Percentiles rank a stretch among this genome's conserved stretches.
Conservation (phyloP, 306 rosid genomes). For the Pyrus pyrifolia region DNA sequence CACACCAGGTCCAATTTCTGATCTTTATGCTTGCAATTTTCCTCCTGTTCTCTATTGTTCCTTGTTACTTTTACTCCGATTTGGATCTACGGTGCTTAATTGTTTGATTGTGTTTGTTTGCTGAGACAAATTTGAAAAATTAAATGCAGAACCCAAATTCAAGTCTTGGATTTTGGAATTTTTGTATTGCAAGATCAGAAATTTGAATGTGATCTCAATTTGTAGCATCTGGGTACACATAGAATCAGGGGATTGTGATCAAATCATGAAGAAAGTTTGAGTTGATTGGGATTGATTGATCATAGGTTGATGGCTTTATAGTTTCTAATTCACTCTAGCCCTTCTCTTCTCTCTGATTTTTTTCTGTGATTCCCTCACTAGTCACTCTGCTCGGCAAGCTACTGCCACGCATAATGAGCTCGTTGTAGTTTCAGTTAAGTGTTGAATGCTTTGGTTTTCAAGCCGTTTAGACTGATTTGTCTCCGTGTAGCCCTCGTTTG, state of each 20-base stretch:
- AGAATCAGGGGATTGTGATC: background rate
- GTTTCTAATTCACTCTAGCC: background rate
- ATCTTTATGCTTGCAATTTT: background rate
- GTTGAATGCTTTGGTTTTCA: background rate
- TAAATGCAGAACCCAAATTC: background rate
- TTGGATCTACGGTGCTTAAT: background rate
- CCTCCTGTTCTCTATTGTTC: background rate
- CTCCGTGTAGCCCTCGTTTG: background rate
- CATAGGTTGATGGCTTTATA: background rate
- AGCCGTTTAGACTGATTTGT: background rate
- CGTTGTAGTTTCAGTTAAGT: background rate
- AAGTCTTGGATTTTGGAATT: background rate
- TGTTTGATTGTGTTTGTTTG: background rate
- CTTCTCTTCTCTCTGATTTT: background rate
- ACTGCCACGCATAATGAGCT: background rate
- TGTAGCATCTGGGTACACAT: background rate
- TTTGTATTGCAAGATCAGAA: background rate
- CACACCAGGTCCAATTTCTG: background rate
- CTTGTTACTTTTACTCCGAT: background rate
- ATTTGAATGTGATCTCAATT: slow-evolving; percentile 1
- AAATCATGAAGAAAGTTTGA: background rate
- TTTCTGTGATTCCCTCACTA: background rate
- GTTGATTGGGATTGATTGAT: background rate
- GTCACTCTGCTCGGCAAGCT: background rate
- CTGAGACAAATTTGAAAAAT: background rate